These are phyloP conservation scores for Neurospora discreta DNA, from an alignment of 495 filamentous ascomycete species.

Conservation along the genomic window DNA sequence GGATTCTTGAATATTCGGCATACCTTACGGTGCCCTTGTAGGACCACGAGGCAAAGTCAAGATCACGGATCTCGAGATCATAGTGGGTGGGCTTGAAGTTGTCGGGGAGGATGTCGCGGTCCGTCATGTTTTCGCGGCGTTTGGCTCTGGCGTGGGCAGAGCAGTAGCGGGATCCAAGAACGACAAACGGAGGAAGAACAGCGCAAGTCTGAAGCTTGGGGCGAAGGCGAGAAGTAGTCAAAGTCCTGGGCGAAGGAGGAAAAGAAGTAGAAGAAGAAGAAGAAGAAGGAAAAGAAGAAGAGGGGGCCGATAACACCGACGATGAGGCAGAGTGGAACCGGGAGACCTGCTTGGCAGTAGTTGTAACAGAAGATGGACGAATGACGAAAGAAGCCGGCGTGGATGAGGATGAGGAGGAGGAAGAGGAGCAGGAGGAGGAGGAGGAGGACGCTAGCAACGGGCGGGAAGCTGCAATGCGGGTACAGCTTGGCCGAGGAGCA, in stretches of 20 bases:
- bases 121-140: slow-evolving; percentile 29
- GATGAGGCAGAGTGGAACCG: neutral
- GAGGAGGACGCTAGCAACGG: slow-evolving; percentile 1
- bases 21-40: slow-evolving; percentile 72
- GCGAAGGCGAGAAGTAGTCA: neutral
- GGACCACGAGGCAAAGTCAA: slow-evolving; percentile 66
- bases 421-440: neutral
- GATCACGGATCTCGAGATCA: slow-evolving; percentile 63
- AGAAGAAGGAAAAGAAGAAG: neutral
- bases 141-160: slow-evolving; percentile 1
- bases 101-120: slow-evolving; percentile 42
- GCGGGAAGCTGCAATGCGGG: neutral
- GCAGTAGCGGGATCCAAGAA: neutral
- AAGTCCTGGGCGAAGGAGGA: neutral
- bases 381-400: slow-evolving; percentile 6
- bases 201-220: neutral
- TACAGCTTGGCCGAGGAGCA: neutral
- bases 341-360: neutral
- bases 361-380: neutral
- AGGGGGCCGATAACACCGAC: neutral
- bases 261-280: neutral
- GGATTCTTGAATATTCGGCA: slow-evolving; percentile 11
- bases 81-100: slow-evolving; percentile 82
- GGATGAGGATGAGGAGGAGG: neutral
- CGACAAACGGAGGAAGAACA: neutral